Base-by-base conservation (phyloP, 306 rosid species). In the Luffa aegyptiaca region DNA sequence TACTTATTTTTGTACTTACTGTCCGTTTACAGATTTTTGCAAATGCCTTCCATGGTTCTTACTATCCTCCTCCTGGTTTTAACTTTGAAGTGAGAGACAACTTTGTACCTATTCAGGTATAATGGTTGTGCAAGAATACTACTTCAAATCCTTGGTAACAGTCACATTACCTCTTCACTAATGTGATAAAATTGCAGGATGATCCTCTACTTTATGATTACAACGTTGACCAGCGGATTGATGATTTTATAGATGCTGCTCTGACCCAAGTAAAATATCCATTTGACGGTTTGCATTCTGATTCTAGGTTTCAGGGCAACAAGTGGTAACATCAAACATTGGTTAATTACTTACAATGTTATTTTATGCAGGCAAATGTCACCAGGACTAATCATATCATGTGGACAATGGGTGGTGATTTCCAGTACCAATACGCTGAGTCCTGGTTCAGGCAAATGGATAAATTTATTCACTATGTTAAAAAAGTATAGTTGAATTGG, bases 381-480 rank as follows among this genome's bases (percentile, higher is more conserved):
- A 94, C 98, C 1, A 87, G 92, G 88, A 86, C 92, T 26, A 91
- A 88, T 79, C 98, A 94, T 81, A 86, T 94, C 41, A 94, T 94
- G 97, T 94, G 94, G 94, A 94, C 98, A 64, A 94, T 94, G 98
- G 98, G 98, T 56, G 97, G 91, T 84, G 98, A 94, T 88, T 94
- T 94, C 78, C 81, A 51, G 77, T 94, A 94, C 87, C 97, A 92
- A 79, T 90, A 92, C 87, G 98, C 97, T 5, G 98, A 94, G 80
- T 77, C 90, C 73, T 94, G 97, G 98, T 94, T 92, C 80, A 94
- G 87, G 79, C 94, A 94, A 84, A 89, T 94, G 97, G 98, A 94
- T 81, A 94, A 86, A 80, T 79, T 94, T 26, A 91, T 94, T 87
- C 93, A 94, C 88, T 86, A 92, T 84, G 97, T 91, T 77, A 94